A percentile compares a stretch with the other conserved stretches of the same genome.
Conservation (phyloP, 2,329 filamentous ascomycete genomes). For the Didymella arachidicola region DNA sequence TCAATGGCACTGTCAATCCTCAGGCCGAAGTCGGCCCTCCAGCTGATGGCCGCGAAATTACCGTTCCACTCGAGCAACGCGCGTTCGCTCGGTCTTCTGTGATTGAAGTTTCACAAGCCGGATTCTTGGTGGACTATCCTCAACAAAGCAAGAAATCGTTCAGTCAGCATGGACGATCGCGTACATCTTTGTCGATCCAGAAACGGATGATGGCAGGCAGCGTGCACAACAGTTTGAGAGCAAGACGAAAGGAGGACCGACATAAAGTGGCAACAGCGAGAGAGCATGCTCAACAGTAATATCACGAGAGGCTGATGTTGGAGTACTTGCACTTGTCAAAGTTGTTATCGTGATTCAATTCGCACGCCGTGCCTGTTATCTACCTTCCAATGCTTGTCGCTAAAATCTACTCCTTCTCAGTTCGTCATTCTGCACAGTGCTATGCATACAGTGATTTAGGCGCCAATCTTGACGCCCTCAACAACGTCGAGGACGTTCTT, state of each 20-base stretch:
- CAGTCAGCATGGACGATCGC: background rate
- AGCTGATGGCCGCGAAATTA: background rate
- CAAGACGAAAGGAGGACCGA: background rate
- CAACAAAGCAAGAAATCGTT: background rate
- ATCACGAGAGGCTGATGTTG: background rate
- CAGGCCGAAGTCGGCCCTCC: background rate
- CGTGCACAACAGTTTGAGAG: background rate
- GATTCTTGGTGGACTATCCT: background rate
- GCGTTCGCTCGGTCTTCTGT: background rate
- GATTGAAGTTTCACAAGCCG: background rate
- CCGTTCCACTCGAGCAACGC: background rate
- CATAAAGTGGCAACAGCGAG: background rate
- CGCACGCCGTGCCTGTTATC: background rate
- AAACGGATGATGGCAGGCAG: background rate
- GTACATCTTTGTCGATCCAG: background rate
- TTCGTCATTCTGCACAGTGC: background rate
- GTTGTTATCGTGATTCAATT: background rate
- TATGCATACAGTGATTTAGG: background rate
- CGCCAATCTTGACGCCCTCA: constrained; percentile 6
- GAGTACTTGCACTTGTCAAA: background rate
- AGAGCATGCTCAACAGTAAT: background rate
- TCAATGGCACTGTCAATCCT: background rate
- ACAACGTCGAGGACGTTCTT: constrained; percentile 4
- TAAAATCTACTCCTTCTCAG: background rate
- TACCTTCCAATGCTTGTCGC: background rate